Conservation (phyloP, 805 yeast species). For the Kazachstania martiniae region DNA sequence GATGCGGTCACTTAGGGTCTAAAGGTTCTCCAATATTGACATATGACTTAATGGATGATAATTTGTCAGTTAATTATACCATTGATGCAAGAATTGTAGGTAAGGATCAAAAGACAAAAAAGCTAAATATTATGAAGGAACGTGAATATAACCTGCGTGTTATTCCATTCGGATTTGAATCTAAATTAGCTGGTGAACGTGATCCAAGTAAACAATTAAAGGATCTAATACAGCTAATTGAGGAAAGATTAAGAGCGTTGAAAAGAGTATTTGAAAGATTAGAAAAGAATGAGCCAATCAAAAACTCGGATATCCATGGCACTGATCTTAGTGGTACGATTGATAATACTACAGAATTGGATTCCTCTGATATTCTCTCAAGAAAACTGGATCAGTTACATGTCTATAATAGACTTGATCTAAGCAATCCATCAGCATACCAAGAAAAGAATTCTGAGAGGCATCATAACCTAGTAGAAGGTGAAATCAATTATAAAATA, state of each 20-base stretch:
- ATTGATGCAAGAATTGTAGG: slow-evolving; percentile 49
- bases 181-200: slow-evolving; percentile 7
- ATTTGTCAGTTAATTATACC: slow-evolving; percentile 36
- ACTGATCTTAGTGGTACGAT: slow-evolving; percentile 23
- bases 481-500: slow-evolving; percentile 11
- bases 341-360: slow-evolving; percentile 10
- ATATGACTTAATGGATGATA: slow-evolving; percentile 31
- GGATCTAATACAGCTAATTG: slow-evolving; percentile 5
- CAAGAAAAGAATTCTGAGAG: slow-evolving; percentile 1
- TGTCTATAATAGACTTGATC: slow-evolving; percentile 4
- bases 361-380: slow-evolving; percentile 15
- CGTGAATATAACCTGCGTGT: slow-evolving; percentile 16
- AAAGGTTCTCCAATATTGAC: slow-evolving; percentile 45
- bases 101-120: slow-evolving; percentile 20
- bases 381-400: slow-evolving; percentile 22
- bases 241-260: slow-evolving; percentile 9
- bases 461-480: slow-evolving; percentile 6
- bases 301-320: slow-evolving; percentile 13
- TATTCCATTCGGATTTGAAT: slow-evolving; percentile 21
- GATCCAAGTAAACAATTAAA: slow-evolving; percentile 6
- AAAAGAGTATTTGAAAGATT: slow-evolving; percentile 8
- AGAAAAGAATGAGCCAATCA: slow-evolving; percentile 7
- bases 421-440: background rate
- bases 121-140: slow-evolving; percentile 13
- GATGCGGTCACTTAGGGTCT: slow-evolving; percentile 43